phyloP scores from a whole-genome alignment of 805 yeast genomes.

The Clavispora carvajalis region DNA sequence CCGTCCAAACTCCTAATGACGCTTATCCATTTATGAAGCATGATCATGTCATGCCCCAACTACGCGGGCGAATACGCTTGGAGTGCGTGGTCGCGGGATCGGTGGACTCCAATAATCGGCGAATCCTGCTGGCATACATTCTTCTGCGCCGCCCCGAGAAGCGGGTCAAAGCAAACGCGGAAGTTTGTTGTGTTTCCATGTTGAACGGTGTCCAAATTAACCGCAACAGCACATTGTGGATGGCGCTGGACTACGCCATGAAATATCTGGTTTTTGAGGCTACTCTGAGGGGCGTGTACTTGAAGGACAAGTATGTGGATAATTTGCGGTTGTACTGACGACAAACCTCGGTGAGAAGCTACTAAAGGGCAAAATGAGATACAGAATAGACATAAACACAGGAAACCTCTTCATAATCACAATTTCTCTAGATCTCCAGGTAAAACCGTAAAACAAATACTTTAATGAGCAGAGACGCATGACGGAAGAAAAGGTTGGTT shows the following conservation, averaged over 20 bases:
- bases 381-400: no score
- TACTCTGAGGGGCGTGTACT: constrained; percentile 18
- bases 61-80: constrained; percentile 40
- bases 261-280: constrained; percentile 12
- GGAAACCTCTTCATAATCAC: no score
- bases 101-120: constrained; percentile 36
- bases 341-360: no score
- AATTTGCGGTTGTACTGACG: constrained; percentile 24
- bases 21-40: constrained; percentile 5
- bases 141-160: constrained; percentile 1
- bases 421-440: no score
- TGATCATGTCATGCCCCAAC: constrained; percentile 36
- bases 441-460: no score
- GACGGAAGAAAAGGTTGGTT: no score
- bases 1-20: constrained; percentile 7
- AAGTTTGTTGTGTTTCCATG: constrained; percentile 22
- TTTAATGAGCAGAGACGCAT: no score
- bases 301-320: constrained; percentile 27
- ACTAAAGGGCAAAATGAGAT: no score
- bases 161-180: constrained; percentile 2
- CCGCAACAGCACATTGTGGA: constrained; percentile 25
- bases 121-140: constrained; percentile 24
- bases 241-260: constrained; percentile 18
- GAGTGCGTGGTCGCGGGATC: constrained; percentile 40
- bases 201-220: constrained; percentile 30